These are phyloP conservation scores for Pichiaceae sp. DNA, from an alignment of 1,139 yeast species.

Conservation along the genomic window DNA sequence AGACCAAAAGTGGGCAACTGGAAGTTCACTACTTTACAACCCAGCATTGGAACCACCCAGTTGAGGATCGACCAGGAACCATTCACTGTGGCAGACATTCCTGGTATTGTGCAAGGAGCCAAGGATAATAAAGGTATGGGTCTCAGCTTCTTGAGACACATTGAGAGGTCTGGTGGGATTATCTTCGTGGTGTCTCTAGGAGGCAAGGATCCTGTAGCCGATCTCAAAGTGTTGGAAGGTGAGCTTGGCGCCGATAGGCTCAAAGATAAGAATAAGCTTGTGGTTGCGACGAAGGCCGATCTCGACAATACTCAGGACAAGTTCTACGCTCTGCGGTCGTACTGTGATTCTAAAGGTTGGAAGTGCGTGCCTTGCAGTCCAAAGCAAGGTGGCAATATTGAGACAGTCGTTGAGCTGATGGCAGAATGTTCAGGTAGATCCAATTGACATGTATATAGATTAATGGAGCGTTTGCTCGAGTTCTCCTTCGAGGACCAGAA, in stretches of 20 bases:
- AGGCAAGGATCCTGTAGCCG: conserved; percentile 50
- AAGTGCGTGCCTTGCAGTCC: conserved; percentile 83
- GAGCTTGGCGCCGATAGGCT: conserved; percentile 67
- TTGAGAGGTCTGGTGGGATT: conserved; percentile 84
- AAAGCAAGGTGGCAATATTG: conserved; percentile 58
- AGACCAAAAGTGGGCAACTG: conserved; percentile 91
- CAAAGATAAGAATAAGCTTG: conserved; percentile 50
- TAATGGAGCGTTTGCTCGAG: conserved; percentile 10
- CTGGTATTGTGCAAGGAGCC: conserved; percentile 91
- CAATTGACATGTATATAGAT: conserved; percentile 1
- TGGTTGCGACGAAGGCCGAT: conserved; percentile 92
- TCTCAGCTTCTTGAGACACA: conserved; percentile 80
- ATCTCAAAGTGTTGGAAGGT: conserved; percentile 47
- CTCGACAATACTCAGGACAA: conserved; percentile 41
- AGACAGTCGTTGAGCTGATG: conserved; percentile 63
- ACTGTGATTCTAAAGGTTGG: conserved; percentile 44
- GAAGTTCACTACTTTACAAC: conserved; percentile 92
- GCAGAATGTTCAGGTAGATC: conserved; percentile 46
- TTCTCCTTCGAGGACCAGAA: conserved; percentile 32
- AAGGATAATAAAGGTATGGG: conserved; percentile 86
- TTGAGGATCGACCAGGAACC: conserved; percentile 59
- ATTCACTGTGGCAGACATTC: conserved; percentile 94
- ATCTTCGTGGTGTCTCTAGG: conserved; percentile 83
- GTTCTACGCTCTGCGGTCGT: conserved; percentile 34
- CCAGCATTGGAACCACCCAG: conserved; percentile 82